Percentiles rank a stretch among this genome's conserved stretches.
Evolutionary conservation across 78 protist species (phyloP).

Genomic region (Pelomyxa schiedti): DNA sequence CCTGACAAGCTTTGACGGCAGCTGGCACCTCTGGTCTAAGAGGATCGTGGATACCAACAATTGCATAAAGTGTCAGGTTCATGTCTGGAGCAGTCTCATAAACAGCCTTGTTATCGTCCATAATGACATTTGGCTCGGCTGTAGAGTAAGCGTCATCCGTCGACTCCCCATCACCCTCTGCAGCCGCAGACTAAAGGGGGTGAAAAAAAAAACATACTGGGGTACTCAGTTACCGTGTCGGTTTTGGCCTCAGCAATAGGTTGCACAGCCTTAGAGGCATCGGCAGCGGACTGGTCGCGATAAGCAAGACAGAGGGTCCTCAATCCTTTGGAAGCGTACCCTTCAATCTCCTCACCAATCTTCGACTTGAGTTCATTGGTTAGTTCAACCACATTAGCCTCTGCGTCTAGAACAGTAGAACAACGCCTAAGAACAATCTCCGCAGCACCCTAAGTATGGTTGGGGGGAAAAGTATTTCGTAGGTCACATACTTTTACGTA

Average conservation of each 20-base stretch:
- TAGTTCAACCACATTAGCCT: conserved; percentile 36
- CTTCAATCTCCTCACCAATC: conserved; percentile 14
- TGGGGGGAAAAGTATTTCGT: conserved; percentile 10
- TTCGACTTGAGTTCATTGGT: conserved; percentile 7
- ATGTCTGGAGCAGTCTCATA: conserved; percentile 17
- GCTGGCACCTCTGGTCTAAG: conserved; percentile 86
- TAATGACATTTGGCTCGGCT: no score
- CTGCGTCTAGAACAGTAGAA: conserved; percentile 11
- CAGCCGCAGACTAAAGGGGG: no score
- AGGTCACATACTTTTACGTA: conserved; percentile 52
- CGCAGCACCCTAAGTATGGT: conserved; percentile 71
- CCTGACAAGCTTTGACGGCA: conserved; percentile 67
- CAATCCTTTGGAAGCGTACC: conserved; percentile 62
- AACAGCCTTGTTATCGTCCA: background rate
- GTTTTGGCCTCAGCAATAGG: no score
- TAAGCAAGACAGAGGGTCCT: conserved; percentile 81
- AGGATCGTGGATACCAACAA: conserved; percentile 96
- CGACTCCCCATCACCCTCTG: no score
- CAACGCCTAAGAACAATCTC: conserved; percentile 68
- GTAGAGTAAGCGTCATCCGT: no score
- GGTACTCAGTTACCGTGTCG: background rate
- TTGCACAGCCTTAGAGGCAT: no score
- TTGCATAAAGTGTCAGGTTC: conserved; percentile 39
- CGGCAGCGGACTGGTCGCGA: conserved; percentile 11
- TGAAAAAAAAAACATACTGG: background rate